A percentile compares a stretch with the other conserved stretches of the same genome.
phyloP scores from a whole-genome alignment of 345 rosid genomes.

The Raphanus raphanistrum region DNA sequence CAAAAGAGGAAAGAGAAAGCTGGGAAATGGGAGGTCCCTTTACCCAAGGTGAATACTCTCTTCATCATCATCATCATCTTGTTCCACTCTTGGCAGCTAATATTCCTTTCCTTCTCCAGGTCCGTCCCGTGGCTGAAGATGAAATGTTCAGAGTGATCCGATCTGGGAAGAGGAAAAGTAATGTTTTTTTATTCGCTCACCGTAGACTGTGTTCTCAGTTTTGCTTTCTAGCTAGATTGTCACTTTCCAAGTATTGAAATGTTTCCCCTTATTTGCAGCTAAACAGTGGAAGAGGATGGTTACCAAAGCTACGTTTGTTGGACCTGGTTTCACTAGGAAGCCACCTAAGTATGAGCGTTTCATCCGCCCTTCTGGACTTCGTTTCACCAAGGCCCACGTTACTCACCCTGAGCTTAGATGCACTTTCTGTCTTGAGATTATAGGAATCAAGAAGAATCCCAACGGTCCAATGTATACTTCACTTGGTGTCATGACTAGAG shows the following conservation, averaged over 20 bases:
- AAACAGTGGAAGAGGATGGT: slow-evolving; percentile 99
- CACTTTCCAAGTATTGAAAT: background rate
- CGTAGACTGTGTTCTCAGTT: background rate
- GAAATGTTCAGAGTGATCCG: slow-evolving; percentile 95
- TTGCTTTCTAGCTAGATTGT: background rate
- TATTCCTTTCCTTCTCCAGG: slow-evolving; percentile 46
- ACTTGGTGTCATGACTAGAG: slow-evolving; percentile 89
- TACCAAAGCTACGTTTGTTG: slow-evolving; percentile 86
- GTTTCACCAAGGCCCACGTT: slow-evolving; percentile 90
- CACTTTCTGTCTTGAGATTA: slow-evolving; percentile 84
- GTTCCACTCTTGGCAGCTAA: background rate
- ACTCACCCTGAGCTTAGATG: slow-evolving; percentile 92
- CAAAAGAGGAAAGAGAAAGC: slow-evolving; percentile 98
- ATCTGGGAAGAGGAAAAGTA: slow-evolving; percentile 87
- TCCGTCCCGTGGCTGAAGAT: slow-evolving; percentile 97
- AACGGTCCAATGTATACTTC: slow-evolving; percentile 93
- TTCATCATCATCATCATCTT: background rate
- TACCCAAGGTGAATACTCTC: slow-evolving; percentile 61
- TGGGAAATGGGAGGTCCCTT: slow-evolving; percentile 97
- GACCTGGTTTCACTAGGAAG: slow-evolving; percentile 87
- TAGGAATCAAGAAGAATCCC: slow-evolving; percentile 88
- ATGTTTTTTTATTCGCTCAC: slow-evolving; percentile 43
- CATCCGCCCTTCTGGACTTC: slow-evolving; percentile 85
- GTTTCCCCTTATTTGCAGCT: slow-evolving; percentile 47
- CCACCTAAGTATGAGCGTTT: slow-evolving; percentile 97